phyloP scores from a whole-genome alignment of 805 yeast genomes.

The Wickerhamiella occidentalis region DNA sequence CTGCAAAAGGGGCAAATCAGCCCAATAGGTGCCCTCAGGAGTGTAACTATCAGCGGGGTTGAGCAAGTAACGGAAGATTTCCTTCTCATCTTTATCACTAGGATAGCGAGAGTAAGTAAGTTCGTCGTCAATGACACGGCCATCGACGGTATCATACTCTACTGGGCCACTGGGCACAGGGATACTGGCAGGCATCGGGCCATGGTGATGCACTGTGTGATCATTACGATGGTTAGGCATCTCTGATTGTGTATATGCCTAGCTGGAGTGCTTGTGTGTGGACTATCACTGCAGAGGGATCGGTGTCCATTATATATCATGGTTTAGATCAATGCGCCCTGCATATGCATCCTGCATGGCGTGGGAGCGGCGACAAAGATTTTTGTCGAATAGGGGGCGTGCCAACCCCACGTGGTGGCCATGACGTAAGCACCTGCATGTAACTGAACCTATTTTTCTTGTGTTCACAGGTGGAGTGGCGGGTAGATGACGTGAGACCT shows the following conservation, averaged over 20 bases:
- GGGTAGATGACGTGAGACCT: too few relatives aligned
- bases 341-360: constrained; percentile 11
- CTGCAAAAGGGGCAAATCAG: constrained; percentile 27
- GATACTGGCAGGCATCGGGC: constrained; percentile 28
- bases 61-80: constrained; percentile 25
- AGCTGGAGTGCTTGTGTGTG: neutral
- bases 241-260: neutral
- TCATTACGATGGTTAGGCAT: constrained; percentile 7
- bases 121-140: constrained; percentile 22
- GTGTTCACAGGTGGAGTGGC: too few relatives aligned
- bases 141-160: constrained; percentile 31
- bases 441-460: too few relatives aligned
- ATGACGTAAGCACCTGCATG: neutral
- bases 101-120: constrained; percentile 21
- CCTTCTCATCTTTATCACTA: constrained; percentile 26
- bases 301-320: constrained; percentile 1
- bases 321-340: neutral
- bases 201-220: constrained; percentile 22
- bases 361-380: neutral
- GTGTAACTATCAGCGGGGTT: constrained; percentile 28
- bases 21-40: constrained; percentile 31
- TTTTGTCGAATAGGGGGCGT: neutral
- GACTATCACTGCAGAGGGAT: neutral
- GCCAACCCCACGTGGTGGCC: constrained; percentile 9
- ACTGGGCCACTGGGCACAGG: constrained; percentile 31